Conservation (phyloP, 352 stramenopile genomes). For the Phytophthora pinifolia region DNA sequence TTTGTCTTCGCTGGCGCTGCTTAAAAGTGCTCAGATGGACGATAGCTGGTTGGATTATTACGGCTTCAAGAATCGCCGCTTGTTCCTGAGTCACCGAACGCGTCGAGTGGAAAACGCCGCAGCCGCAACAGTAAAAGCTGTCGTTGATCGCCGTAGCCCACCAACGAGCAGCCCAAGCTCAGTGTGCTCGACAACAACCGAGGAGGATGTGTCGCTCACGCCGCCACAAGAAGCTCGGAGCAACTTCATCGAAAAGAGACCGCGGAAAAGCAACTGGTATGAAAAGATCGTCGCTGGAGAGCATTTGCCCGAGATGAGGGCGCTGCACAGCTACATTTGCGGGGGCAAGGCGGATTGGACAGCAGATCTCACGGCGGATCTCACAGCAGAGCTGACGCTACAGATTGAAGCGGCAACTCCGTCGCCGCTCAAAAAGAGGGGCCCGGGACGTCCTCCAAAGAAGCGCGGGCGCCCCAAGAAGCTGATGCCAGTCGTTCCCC, state of each 20-base stretch:
- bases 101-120: constrained; percentile 4
- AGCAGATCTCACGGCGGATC: constrained; percentile 30
- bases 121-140: constrained; percentile 3
- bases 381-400: background rate
- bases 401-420: background rate
- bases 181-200: constrained; percentile 50
- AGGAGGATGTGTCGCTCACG: constrained; percentile 39
- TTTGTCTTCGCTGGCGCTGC: constrained; percentile 68
- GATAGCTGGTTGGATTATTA: constrained; percentile 64
- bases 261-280: constrained; percentile 51
- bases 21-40: constrained; percentile 75
- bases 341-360: constrained; percentile 64
- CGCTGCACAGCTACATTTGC: constrained; percentile 63
- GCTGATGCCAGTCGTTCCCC: constrained; percentile 2
- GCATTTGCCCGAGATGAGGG: constrained; percentile 54
- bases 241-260: constrained; percentile 12
- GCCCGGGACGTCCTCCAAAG: constrained; percentile 19
- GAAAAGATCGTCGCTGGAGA: constrained; percentile 41
- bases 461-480: constrained; percentile 26
- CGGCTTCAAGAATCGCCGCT: constrained; percentile 58
- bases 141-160: constrained; percentile 2
- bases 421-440: constrained; percentile 19
- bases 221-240: constrained; percentile 11
- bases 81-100: constrained; percentile 61
- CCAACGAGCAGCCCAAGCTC: constrained; percentile 51